Evolutionary conservation across 208 protist species (phyloP).

Genomic region (Acanthamoeba polyphaga): DNA sequence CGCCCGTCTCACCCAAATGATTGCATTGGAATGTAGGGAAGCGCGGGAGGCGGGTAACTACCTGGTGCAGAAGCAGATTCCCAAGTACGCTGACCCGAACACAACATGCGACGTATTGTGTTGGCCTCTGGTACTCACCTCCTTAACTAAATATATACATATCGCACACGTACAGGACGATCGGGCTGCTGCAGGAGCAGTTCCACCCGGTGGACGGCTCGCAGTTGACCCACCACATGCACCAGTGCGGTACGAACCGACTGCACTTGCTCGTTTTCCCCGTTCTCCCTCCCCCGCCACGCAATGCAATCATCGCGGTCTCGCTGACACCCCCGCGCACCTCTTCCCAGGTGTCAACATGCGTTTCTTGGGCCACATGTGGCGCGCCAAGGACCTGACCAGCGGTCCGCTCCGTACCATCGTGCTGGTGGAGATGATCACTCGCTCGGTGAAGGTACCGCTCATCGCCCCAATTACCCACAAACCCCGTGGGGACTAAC

Average conservation of each 20-base stretch:
- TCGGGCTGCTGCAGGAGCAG: background rate
- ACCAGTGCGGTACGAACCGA: constrained; percentile 29
- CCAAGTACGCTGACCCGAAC: background rate
- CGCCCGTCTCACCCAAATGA: too few relatives aligned
- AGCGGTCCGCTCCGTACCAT: background rate
- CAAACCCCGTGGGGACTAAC: background rate
- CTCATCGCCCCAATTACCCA: background rate
- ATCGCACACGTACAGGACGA: background rate
- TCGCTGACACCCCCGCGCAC: background rate
- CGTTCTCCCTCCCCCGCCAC: too few relatives aligned
- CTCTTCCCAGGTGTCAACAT: constrained; percentile 33
- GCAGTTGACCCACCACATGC: constrained; percentile 48
- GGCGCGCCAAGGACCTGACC: background rate
- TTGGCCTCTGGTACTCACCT: background rate
- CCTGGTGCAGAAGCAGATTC: constrained; percentile 30
- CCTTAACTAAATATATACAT: background rate
- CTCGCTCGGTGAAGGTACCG: constrained; percentile 44
- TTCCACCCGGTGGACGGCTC: background rate
- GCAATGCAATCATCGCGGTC: background rate
- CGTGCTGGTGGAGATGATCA: constrained; percentile 71
- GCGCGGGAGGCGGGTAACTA: constrained; percentile 64
- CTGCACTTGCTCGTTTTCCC: background rate
- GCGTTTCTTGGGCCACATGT: constrained; percentile 46
- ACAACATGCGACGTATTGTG: background rate
- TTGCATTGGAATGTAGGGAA: background rate